These are phyloP conservation scores for Eimeria acervulina DNA, from an alignment of 169 alveolate species.

Conservation along the genomic window DNA sequence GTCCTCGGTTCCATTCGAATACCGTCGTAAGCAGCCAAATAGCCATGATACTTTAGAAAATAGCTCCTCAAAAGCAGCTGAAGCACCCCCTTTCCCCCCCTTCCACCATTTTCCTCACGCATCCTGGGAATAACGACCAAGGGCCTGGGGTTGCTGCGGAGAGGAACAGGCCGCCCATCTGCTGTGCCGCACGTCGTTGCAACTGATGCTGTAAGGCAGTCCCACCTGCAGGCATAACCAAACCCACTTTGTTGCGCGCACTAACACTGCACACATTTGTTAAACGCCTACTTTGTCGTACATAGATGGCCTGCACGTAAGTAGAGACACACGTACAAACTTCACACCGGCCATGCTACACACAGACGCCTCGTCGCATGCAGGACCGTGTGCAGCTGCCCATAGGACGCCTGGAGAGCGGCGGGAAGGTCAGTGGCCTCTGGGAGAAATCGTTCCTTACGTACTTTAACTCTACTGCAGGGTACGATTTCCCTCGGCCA, in stretches of 20 bases:
- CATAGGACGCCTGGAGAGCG: background rate
- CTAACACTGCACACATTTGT: background rate
- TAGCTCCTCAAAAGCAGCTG: background rate
- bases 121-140: background rate
- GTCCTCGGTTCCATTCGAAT: background rate
- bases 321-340: background rate
- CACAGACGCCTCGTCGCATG: background rate
- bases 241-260: background rate
- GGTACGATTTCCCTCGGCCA: background rate
- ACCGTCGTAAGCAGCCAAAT: background rate
- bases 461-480: background rate
- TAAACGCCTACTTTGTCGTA: background rate
- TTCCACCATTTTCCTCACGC: too few species aligned
- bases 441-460: background rate
- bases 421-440: background rate
- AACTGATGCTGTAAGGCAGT: background rate
- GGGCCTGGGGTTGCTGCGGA: background rate
- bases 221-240: background rate
- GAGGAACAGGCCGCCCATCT: background rate
- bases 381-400: background rate
- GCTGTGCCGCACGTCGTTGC: background rate
- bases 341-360: background rate
- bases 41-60: background rate
- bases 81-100: background rate
- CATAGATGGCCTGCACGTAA: background rate